Percentiles rank a stretch among this genome's conserved stretches.
These are phyloP conservation scores for Pseudozyma sp. DNA, from an alignment of 1,284 basidiomycete species.

Conservation along the genomic window DNA sequence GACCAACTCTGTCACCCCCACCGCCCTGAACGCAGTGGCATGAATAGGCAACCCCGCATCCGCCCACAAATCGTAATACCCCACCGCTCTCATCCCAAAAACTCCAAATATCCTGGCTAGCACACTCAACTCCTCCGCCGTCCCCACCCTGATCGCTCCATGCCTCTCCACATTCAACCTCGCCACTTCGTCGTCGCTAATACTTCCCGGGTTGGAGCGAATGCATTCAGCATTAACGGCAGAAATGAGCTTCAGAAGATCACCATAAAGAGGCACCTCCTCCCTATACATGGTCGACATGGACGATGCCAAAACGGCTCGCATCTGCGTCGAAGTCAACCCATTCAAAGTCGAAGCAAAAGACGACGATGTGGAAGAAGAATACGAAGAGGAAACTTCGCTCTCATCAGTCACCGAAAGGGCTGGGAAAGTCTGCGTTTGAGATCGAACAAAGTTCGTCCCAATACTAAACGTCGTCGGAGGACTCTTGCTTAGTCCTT, in stretches of 20 bases:
- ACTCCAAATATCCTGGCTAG: constrained; percentile 69
- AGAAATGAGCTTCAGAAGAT: constrained; percentile 70
- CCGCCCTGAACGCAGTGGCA: constrained; percentile 70
- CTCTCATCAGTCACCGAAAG: constrained; percentile 17
- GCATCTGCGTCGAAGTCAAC: constrained; percentile 54
- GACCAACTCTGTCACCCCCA: constrained; percentile 59
- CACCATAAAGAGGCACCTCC: constrained; percentile 71
- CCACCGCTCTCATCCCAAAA: constrained; percentile 70
- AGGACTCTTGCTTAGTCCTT: too few species aligned
- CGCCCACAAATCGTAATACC: constrained; percentile 71
- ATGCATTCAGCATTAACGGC: constrained; percentile 67
- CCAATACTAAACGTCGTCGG: constrained; percentile 5
- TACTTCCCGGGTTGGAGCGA: not conserved
- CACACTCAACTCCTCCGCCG: constrained; percentile 67
- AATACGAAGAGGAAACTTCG: constrained; percentile 15
- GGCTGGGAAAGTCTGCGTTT: constrained; percentile 17
- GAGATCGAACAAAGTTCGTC: constrained; percentile 13
- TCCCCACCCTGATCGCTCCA: constrained; percentile 71
- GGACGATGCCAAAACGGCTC: constrained; percentile 68
- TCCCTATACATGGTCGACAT: constrained; percentile 69
- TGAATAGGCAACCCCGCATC: constrained; percentile 70
- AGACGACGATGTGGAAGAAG: constrained; percentile 13
- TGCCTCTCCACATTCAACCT: constrained; percentile 70
- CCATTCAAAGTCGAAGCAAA: too few species aligned
- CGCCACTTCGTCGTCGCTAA: constrained; percentile 55